Conservation (phyloP, 2,329 filamentous ascomycete genomes). For the Bipolaris sorokiniana region DNA sequence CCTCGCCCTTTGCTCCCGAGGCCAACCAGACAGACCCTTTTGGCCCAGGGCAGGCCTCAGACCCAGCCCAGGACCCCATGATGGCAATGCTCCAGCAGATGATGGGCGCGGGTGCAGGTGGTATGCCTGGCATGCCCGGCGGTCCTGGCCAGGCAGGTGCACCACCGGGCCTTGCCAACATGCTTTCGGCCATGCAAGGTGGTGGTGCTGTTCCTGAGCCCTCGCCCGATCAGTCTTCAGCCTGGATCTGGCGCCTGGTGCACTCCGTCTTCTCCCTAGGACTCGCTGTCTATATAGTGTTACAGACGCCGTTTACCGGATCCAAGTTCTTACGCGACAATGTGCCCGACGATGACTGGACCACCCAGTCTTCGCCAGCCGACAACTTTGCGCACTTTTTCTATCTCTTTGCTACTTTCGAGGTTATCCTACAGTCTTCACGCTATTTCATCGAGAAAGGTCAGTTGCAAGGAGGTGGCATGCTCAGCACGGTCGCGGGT, state of each 20-base stretch:
- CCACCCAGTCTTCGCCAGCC: slow-evolving; percentile 43
- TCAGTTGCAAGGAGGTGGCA: slow-evolving; percentile 62
- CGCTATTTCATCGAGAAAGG: slow-evolving; percentile 73
- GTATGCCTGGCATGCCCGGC: slow-evolving; percentile 41
- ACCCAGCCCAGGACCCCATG: slow-evolving; percentile 57
- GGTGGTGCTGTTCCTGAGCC: slow-evolving; percentile 46
- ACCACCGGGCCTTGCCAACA: slow-evolving; percentile 51
- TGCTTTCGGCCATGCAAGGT: slow-evolving; percentile 55
- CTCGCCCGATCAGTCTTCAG: slow-evolving; percentile 51
- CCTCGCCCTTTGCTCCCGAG: slow-evolving; percentile 44
- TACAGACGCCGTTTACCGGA: slow-evolving; percentile 72
- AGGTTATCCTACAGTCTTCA: slow-evolving; percentile 73
- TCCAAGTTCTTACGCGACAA: slow-evolving; percentile 63
- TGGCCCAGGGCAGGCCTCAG: slow-evolving; percentile 28
- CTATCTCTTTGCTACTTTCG: slow-evolving; percentile 79
- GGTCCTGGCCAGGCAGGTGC: slow-evolving; percentile 38
- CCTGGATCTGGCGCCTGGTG: slow-evolving; percentile 72
- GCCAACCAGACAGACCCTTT: slow-evolving; percentile 27
- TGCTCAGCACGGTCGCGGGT: slow-evolving; percentile 67
- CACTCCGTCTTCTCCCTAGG: slow-evolving; percentile 74
- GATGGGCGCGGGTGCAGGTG: slow-evolving; percentile 58
- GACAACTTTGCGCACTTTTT: slow-evolving; percentile 66
- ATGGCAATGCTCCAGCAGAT: slow-evolving; percentile 78
- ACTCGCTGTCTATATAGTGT: slow-evolving; percentile 72
- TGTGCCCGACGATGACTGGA: slow-evolving; percentile 39